Base-by-base conservation (phyloP, 2,329 filamentous ascomycete genomes). In the Penicillium verrucosum region DNA sequence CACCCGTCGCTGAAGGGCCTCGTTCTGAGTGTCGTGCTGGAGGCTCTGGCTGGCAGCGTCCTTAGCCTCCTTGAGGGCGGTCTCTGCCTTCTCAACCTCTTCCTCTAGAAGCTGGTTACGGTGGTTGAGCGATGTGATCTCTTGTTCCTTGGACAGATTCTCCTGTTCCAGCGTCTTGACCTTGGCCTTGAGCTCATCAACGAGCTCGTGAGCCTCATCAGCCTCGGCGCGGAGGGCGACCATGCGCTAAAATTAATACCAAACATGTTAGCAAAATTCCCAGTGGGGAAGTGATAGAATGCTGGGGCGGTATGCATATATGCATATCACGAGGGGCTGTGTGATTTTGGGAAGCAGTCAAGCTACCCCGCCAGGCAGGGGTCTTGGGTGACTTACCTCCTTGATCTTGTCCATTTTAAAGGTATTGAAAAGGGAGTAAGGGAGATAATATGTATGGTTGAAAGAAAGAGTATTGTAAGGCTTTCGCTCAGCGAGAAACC, bases 141-240 rank as follows among this genome's bases (percentile, higher is more conserved):
- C 93, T 80, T 97, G 92, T 82, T 97, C 94, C 83, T 97, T 97
- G 74, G 89, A 83, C 62, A 96, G 84, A 77, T 92, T 96, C 81
- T 97, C 93, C 78, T 96, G 89, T 81, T 99, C 92, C 63, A 97
- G 85, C 53, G 80, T 77, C 84, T 97, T 97, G 80, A 97, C 84
- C 80, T 90, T 92, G 70, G 78, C 66, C 80, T 94, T 87, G 66
- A 96, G 85, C 80, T 97, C 93, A 75, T 97, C 90, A 64, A 88
- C 88, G 81, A 93, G 89, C 74, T 82, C 79, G 64, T 86, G 80
- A 64, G 90, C 87, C 75, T 94, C 89, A 73, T 97, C 94, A 72
- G 91, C 89, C 85, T 97, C 91, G 78, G 93, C 80, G 75, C 93
- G 92, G 81, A 99, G 91, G 78, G 88, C 83, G 82, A 89, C 89